Base-by-base conservation (phyloP, 1,284 basidiomycete genomes). In the Gymnopus androsaceus region DNA sequence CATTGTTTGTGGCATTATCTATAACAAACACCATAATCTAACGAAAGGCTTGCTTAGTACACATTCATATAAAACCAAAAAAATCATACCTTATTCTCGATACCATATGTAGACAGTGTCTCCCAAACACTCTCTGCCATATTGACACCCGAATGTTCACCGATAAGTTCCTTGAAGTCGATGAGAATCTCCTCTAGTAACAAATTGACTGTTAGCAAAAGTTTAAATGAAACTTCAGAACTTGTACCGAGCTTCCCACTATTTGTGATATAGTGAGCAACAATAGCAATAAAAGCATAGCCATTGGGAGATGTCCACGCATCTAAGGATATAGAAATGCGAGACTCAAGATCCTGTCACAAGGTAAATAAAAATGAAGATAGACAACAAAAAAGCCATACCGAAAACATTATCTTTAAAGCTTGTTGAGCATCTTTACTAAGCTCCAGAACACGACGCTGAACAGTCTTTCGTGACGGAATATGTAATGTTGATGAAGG, bases 221-320 rank as follows among this genome's bases (percentile, higher is more conserved):
- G n/a, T n/a, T n/a, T n/a, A n/a, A 38, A 38, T 21, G 9, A 54
- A 17, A 19, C 15, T 8, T 4, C 4, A 9, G 23, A 12, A 33
- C 14, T 33, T 33, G 31, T 33, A 54, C 53, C 53, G 3, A 61
- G 50, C 33, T 57, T 50, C 28, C 65, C 64, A 23, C 66, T 52
- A 51, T 66, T 62, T 15, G 53, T 59, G 14, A 65, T 51, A 45
- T 64, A 67, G 55, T 67, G 62, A 15, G 64, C 60, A 19, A 67
- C 59, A 50, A 68, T 62, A 3, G 57, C 66, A 6, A 66, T 42
- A 40, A 68, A 68, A 6, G 62, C 64, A 56, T 62, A 59, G 3
- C 44, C 49, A 51, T 68, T 68, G 37, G 55, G 56, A 23, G 67
- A 67, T 19, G 65, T 66, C 66, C 67, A 69, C 21, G 64, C 61